phyloP scores from a whole-genome alignment of 441 rosid species.

The Corymbia calophylla region DNA sequence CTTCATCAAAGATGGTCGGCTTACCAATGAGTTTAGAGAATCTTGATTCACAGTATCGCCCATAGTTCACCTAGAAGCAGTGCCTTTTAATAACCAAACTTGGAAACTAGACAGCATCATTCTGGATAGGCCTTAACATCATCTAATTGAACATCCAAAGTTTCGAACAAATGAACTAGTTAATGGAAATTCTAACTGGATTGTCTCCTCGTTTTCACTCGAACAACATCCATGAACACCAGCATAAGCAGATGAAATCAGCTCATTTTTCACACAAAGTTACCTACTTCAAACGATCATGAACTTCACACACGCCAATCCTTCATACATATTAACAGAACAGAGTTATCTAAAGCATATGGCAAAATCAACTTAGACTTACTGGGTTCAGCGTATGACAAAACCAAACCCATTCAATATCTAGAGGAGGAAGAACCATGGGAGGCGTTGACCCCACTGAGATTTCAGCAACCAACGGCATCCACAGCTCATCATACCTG shows the following conservation, averaged over 20 bases:
- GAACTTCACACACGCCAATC: neutral
- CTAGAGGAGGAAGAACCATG: constrained; percentile 75
- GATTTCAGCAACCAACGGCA: constrained; percentile 84
- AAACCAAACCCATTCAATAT: constrained; percentile 96
- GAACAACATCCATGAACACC: neutral
- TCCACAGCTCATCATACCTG: constrained; percentile 91
- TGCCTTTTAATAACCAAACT: neutral
- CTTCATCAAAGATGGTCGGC: constrained; percentile 59
- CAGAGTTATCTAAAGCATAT: constrained; percentile 14
- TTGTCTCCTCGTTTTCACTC: neutral
- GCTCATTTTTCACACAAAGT: neutral
- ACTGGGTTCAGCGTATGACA: constrained; percentile 89
- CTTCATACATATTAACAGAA: neutral
- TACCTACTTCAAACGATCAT: neutral
- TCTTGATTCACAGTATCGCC: constrained; percentile 55
- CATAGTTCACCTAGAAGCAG: constrained; percentile 45
- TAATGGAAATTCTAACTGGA: neutral
- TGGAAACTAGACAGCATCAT: neutral
- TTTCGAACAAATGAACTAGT: neutral
- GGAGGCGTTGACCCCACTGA: constrained; percentile 54
- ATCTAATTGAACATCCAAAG: neutral
- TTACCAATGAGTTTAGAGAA: constrained; percentile 75
- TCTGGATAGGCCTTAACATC: neutral
- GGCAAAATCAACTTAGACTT: neutral
- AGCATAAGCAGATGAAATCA: neutral